Evolutionary conservation across 2,329 filamentous ascomycete genomes (phyloP), one percentile per base, ranked within the genome.

Genomic region (Onygenales sp.): DNA sequence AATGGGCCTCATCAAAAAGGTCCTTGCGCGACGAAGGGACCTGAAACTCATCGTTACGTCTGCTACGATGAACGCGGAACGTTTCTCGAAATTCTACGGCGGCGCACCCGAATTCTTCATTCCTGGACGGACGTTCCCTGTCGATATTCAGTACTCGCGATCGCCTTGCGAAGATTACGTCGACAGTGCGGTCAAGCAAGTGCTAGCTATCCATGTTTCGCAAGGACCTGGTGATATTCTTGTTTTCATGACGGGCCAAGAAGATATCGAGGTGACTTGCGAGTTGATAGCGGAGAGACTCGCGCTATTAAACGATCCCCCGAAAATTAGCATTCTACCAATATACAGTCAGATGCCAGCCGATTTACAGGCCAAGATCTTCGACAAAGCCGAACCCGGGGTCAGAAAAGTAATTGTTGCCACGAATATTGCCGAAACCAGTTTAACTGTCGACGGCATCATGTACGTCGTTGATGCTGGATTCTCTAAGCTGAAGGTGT

Each of bases 261-360:
- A 98, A 71, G 93, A 98, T 65, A 98, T 98, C 57, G 93, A 98
- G 69, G 87, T 87, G 42, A 98, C 94, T 0, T 98, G 93, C 66
- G 93, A 98, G 65, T 76, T 97, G 17, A 80, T 97, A 2, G 88
- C 88, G 52, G 92, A 96, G 66, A 80, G 93, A 43, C 76, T 98
- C 13, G 86, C 88, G 58, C 81, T 92, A 33, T 79, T 98, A 34
- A 97, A 96, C 58, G 91, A 98, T 63, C 92, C 93, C 0, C 91
- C 93, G 1, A 92, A 95, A 66, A 81, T 98, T 54, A 92, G 88
- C 66, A 95, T 98, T 52, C 73, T 98, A 32, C 94, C 94, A 0
- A 97, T 98, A 52, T 98, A 98, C 81, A 96, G 90, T 78, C 93
- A 98, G 70, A 96, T 98, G 93, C 94, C 93, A 2, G 93, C 93